Percentiles rank a stretch among this genome's conserved stretches.
These are phyloP conservation scores for Cercospora citrullina DNA, from an alignment of 2,329 filamentous ascomycete species.

Conservation along the genomic window DNA sequence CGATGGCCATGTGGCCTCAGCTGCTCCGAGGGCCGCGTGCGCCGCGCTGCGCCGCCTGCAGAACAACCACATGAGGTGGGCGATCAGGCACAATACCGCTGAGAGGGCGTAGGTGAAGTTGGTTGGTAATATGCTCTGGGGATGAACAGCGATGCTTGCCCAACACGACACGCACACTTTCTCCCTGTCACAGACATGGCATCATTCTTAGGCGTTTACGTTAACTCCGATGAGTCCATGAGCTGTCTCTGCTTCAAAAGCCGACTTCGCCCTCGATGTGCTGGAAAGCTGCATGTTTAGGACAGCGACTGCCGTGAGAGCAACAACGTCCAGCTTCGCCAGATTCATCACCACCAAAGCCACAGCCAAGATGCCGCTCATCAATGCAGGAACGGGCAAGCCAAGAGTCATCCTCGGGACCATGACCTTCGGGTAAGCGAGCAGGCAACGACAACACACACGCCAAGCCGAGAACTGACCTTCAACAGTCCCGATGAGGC, in stretches of 20 bases:
- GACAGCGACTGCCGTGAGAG: constrained; percentile 10
- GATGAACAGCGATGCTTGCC: neutral
- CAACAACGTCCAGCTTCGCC: neutral
- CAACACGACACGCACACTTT: neutral
- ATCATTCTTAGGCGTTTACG: constrained; percentile 12
- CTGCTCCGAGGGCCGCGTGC: neutral
- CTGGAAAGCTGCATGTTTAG: neutral
- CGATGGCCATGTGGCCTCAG: constrained; percentile 2
- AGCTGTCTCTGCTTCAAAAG: neutral
- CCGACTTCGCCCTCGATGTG: neutral
- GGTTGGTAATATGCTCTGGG: neutral
- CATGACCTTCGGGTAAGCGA: constrained; percentile 55
- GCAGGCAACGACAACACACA: neutral
- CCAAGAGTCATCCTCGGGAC: constrained; percentile 70
- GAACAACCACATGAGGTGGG: neutral
- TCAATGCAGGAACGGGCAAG: constrained; percentile 49
- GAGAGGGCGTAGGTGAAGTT: neutral
- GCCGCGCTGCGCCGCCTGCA: neutral
- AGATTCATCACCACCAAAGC: constrained; percentile 19
- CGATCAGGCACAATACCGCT: neutral
- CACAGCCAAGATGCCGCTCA: constrained; percentile 43
- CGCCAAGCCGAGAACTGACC: constrained; percentile 1
- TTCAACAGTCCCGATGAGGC: constrained; percentile 54
- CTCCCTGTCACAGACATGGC: constrained; percentile 5
- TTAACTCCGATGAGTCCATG: constrained; percentile 8